A percentile compares a stretch with the other conserved stretches of the same genome.
Evolutionary conservation across 441 rosid species (phyloP).

Genomic region (Euphorbia corollata): DNA sequence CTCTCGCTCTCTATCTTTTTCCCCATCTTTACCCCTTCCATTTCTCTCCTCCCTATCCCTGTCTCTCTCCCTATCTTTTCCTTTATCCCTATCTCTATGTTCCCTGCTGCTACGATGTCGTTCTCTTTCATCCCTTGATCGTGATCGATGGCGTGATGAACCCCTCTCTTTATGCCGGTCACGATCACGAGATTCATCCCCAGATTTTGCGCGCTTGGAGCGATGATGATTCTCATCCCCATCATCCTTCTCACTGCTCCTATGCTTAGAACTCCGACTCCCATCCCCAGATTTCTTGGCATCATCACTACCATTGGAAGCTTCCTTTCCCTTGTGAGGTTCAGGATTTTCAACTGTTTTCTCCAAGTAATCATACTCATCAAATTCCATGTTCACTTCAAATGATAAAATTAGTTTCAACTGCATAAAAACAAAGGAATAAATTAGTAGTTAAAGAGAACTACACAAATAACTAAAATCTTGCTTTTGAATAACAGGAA

Average conservation of each 20-base stretch:
- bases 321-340: slow-evolving; percentile 38
- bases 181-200: slow-evolving; percentile 43
- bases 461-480: not conserved
- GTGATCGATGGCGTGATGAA: slow-evolving; percentile 52
- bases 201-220: slow-evolving; percentile 49
- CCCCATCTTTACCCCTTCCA: slow-evolving; percentile 39
- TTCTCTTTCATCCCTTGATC: slow-evolving; percentile 51
- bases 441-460: not conserved
- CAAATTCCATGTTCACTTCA: slow-evolving; percentile 61
- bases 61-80: slow-evolving; percentile 42
- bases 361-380: slow-evolving; percentile 94
- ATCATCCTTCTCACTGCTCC: slow-evolving; percentile 41
- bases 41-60: slow-evolving; percentile 39
- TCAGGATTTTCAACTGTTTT: slow-evolving; percentile 78
- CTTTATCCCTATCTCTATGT: slow-evolving; percentile 50
- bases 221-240: slow-evolving; percentile 28
- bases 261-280: slow-evolving; percentile 51
- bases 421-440: not conserved
- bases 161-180: slow-evolving; percentile 35
- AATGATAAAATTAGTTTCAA: not conserved
- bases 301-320: slow-evolving; percentile 50
- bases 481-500: not conserved
- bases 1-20: slow-evolving; percentile 25
- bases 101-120: slow-evolving; percentile 40
- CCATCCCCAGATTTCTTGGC: slow-evolving; percentile 38